These are phyloP conservation scores for Alternaria angustiovoidea DNA, from an alignment of 2,329 filamentous ascomycete genomes.

Conservation along the genomic window DNA sequence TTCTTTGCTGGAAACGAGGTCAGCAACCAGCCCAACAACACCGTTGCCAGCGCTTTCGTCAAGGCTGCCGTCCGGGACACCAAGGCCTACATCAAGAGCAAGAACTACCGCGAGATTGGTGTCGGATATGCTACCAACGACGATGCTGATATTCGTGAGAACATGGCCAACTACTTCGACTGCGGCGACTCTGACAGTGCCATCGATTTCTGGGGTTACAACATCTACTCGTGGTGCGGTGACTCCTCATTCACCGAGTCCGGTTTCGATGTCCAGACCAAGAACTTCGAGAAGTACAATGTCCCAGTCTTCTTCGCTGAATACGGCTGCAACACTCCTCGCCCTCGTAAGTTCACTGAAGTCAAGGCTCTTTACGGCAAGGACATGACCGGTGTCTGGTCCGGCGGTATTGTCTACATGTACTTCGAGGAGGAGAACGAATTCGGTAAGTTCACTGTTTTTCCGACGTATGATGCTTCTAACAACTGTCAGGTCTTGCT, in stretches of 20 bases:
- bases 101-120: constrained; percentile 79
- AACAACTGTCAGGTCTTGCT: constrained; percentile 66
- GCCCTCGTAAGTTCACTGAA: constrained; percentile 82
- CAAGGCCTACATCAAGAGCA: constrained; percentile 89
- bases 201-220: constrained; percentile 99
- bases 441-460: constrained; percentile 68
- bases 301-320: constrained; percentile 98
- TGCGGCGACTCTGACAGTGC: constrained; percentile 71
- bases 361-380: constrained; percentile 80
- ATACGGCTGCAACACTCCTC: constrained; percentile 88
- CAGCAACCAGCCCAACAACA: constrained; percentile 88
- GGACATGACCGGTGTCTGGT: constrained; percentile 87
- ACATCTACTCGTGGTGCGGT: constrained; percentile 99
- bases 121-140: constrained; percentile 98
- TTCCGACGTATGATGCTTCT: background rate
- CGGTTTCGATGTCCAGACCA: constrained; percentile 81
- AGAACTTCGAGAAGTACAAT: constrained; percentile 88
- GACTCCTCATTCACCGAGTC: constrained; percentile 78
- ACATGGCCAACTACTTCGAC: constrained; percentile 93
- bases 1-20: constrained; percentile 99
- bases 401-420: constrained; percentile 98
- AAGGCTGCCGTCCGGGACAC: constrained; percentile 97
- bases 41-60: constrained; percentile 87
- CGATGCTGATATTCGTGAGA: constrained; percentile 79
- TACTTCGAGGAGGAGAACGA: constrained; percentile 93